Conservation (phyloP, 140 eudicot species). For the Oenanthe javanica region DNA sequence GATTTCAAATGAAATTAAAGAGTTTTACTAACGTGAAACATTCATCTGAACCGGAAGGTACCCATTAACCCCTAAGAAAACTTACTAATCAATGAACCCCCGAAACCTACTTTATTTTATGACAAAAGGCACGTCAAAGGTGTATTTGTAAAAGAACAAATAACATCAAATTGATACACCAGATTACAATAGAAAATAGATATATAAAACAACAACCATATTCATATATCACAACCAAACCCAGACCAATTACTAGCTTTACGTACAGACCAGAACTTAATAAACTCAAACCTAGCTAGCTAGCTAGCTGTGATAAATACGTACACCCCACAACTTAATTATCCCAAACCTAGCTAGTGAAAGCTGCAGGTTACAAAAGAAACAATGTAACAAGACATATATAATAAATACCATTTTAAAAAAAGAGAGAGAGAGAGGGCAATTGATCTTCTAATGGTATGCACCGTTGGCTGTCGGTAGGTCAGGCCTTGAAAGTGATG, state of each 20-base stretch:
- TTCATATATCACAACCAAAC: slow-evolving; percentile 53
- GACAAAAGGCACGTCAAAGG: too few species aligned
- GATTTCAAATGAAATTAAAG: too few species aligned
- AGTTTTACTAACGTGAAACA: too few species aligned
- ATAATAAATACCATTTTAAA: not conserved
- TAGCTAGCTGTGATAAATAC: not conserved
- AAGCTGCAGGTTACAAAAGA: not conserved
- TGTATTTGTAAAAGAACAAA: too few species aligned
- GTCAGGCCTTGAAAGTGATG: slow-evolving; percentile 39
- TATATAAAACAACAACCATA: slow-evolving; percentile 28
- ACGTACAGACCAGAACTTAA: not conserved
- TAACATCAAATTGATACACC: too few species aligned
- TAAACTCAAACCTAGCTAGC: slow-evolving; percentile 18
- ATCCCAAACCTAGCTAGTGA: not conserved
- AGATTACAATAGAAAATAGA: too few species aligned
- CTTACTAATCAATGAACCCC: too few species aligned
- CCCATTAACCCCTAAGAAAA: too few species aligned
- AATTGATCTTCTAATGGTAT: slow-evolving; percentile 24
- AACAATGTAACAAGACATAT: not conserved
- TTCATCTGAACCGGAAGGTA: too few species aligned
- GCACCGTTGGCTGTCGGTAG: slow-evolving; percentile 57
- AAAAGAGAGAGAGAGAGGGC: too few species aligned
- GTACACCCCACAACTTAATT: not conserved
- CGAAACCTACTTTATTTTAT: too few species aligned
- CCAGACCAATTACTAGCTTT: slow-evolving; percentile 10